Conservation (phyloP, 306 rosid species). For the Dryas drummondii region DNA sequence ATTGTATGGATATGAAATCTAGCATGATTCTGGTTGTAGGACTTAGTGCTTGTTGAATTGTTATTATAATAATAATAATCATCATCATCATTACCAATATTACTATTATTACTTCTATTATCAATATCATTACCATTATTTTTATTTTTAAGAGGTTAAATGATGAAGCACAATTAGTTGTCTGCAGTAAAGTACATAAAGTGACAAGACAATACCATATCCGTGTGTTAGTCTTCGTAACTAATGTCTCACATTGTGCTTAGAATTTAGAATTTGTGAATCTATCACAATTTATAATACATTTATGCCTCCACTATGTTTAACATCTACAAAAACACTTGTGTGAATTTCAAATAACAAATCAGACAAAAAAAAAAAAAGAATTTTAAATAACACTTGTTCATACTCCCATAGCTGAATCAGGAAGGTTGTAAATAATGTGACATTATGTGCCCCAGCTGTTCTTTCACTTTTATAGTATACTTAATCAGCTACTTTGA, state of each 20-base stretch:
- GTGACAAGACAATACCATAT: neutral
- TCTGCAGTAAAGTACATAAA: neutral
- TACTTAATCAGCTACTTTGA: neutral
- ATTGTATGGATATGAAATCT: neutral
- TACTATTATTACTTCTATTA: too few species aligned
- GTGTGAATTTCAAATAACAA: too few species aligned
- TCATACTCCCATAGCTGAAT: neutral
- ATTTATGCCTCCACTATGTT: neutral
- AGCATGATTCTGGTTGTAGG: neutral
- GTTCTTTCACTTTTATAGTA: neutral
- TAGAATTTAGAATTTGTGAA: neutral
- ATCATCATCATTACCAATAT: neutral
- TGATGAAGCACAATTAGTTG: neutral
- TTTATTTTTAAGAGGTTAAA: neutral
- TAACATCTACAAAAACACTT: neutral
- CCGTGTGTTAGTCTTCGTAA: neutral
- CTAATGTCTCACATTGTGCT: neutral
- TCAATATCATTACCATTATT: too few species aligned
- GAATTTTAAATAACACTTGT: neutral
- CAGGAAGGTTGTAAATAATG: neutral
- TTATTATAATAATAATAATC: too few species aligned
- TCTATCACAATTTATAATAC: neutral
- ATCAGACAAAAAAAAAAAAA: neutral
- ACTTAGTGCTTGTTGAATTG: neutral
- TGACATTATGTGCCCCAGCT: neutral